phyloP scores from a whole-genome alignment of 805 yeast species.

The Candida corydali region DNA sequence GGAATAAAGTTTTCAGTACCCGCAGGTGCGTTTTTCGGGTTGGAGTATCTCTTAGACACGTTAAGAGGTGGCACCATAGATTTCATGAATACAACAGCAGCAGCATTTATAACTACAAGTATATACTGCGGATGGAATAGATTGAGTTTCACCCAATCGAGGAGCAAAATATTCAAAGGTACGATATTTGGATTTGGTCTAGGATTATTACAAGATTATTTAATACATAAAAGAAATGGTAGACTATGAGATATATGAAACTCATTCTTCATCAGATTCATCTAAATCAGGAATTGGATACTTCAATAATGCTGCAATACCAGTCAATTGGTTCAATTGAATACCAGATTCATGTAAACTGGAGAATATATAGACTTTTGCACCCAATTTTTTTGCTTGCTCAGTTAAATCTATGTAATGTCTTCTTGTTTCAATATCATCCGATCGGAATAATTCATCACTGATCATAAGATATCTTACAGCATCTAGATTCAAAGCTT shows the following conservation, averaged over 20 bases:
- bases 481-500: constrained; percentile 75
- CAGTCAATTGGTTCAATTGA: constrained; percentile 84
- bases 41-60: constrained; percentile 61
- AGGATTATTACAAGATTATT: constrained; percentile 65
- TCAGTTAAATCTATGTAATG: constrained; percentile 66
- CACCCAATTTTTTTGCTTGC: constrained; percentile 64
- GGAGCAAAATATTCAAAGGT: constrained; percentile 47
- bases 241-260: constrained; percentile 55
- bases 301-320: constrained; percentile 80
- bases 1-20: constrained; percentile 35
- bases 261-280: constrained; percentile 55
- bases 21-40: constrained; percentile 48
- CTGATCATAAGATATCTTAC: constrained; percentile 72
- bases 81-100: constrained; percentile 56
- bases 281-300: constrained; percentile 79
- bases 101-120: constrained; percentile 51
- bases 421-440: constrained; percentile 65
- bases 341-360: constrained; percentile 87
- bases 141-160: constrained; percentile 41
- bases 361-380: constrained; percentile 74
- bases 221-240: constrained; percentile 57
- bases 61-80: constrained; percentile 49
- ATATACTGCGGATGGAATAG: constrained; percentile 44
- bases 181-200: constrained; percentile 52
- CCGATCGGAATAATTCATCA: constrained; percentile 73